Conservation (phyloP, 495 filamentous ascomycete species). For the Apiosordaria backusii region DNA sequence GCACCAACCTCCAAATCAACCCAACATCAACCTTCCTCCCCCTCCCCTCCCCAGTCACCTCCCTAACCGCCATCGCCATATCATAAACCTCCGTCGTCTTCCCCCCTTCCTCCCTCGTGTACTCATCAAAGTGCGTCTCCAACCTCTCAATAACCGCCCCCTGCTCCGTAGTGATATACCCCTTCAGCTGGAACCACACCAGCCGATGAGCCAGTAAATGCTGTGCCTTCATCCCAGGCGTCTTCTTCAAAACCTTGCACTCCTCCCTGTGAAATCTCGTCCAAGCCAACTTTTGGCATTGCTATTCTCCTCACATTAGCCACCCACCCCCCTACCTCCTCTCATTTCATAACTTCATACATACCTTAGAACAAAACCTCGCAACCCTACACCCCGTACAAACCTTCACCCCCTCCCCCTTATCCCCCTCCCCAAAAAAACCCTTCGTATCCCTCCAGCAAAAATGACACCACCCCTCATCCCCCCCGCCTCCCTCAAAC, state of each 20-base stretch:
- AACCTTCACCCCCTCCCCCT: conserved; percentile 37
- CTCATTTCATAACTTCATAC: conserved; percentile 8
- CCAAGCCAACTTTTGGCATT: conserved; percentile 29
- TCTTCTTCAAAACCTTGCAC: conserved; percentile 20
- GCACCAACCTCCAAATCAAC: conserved; percentile 22
- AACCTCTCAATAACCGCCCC: conserved; percentile 14
- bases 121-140: conserved; percentile 22
- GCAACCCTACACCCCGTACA: conserved; percentile 62
- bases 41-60: conserved; percentile 11
- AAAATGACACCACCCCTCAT: conserved; percentile 19
- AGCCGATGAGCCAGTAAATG: conserved; percentile 19
- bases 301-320: background rate
- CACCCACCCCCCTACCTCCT: background rate
- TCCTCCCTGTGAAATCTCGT: conserved; percentile 25
- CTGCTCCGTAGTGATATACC: conserved; percentile 11
- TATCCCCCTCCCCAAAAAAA: background rate
- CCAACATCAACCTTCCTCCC: conserved; percentile 11
- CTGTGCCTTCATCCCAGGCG: conserved; percentile 15
- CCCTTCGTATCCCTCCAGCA: conserved; percentile 18
- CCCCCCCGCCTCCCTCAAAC: conserved; percentile 1
- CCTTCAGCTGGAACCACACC: conserved; percentile 17
- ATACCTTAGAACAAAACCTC: conserved; percentile 64
- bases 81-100: conserved; percentile 17
- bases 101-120: conserved; percentile 5
- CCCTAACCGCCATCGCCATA: conserved; percentile 10